Evolutionary conservation across 805 yeast species (phyloP).

Genomic region (Kluyveromyces wickerhamii): DNA sequence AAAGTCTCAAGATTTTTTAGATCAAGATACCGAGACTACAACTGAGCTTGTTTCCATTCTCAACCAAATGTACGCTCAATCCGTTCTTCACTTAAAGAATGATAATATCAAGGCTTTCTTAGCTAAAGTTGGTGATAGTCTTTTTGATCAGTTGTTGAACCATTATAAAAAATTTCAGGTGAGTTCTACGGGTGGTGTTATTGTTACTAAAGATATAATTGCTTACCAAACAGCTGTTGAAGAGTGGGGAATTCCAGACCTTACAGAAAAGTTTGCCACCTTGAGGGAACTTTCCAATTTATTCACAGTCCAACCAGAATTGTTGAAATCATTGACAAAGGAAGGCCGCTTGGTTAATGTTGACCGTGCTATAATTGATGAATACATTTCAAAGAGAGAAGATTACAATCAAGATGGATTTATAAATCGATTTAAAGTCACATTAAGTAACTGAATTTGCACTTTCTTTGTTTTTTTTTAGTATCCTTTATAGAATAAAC

Average conservation of each 20-base stretch:
- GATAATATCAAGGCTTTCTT: conserved; percentile 46
- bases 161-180: conserved; percentile 74
- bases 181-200: conserved; percentile 74
- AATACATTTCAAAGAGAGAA: conserved; percentile 58
- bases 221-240: conserved; percentile 64
- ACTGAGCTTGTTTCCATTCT: conserved; percentile 51
- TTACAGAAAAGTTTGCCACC: conserved; percentile 57
- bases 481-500: conserved; percentile 5
- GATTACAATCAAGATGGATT: conserved; percentile 48
- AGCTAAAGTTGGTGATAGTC: conserved; percentile 47
- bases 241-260: conserved; percentile 53
- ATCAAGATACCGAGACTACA: conserved; percentile 67
- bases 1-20: conserved; percentile 35
- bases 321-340: conserved; percentile 65
- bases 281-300: conserved; percentile 77
- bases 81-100: conserved; percentile 33
- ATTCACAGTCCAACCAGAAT: conserved; percentile 76
- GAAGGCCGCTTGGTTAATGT: conserved; percentile 71
- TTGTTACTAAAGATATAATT: conserved; percentile 74
- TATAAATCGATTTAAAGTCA: conserved; percentile 12
- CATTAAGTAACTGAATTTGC: conserved; percentile 5
- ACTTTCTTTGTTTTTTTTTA: background rate
- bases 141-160: conserved; percentile 50
- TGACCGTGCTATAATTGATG: conserved; percentile 53
- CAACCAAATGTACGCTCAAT: conserved; percentile 23